Base-by-base conservation (phyloP, 2,329 filamentous ascomycete genomes). In the Diaporthe vaccinii region DNA sequence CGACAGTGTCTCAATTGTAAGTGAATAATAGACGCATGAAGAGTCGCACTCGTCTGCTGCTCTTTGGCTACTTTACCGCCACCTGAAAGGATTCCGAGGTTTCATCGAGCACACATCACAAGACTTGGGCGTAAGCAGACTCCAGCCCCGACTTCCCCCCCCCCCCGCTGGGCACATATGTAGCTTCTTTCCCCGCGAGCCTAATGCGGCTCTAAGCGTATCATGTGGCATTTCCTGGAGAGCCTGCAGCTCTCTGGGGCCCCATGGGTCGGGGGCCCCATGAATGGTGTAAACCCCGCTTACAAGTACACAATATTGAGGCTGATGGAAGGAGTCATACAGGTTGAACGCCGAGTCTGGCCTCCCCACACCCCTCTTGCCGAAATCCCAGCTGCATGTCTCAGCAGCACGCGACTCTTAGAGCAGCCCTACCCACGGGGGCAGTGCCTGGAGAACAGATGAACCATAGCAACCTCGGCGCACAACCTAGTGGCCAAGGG, bases 201-300 rank as follows among this genome's bases (percentile, higher is more conserved):
- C 65, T 68, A 68, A 68, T 68, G 65, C 65, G 34, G 12, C 22
- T 31, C 31, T 25, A 55, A 2, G 10, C 41, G 46, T 39, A 68
- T 68, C 65, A 68, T 68, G 65, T 51, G 65, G 46, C 14, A 15
- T 10, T 12, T 53, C 44, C 31, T 51, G 44, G 65, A 34, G 65
- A 68, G 65, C 31, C 22, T 68, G 65, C 65, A 68, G 44, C 22
- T 31, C 22, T 28, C 6, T n/a, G 46, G 65, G 65, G 65, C 62
- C 65, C 65, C 65, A 28, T 53, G 65, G 22, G 7, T 28, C 20
- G 46, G 65, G 28, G 46, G 4, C 46, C 65, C 46, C 31, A 4
- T 31, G 41, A 4, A 49, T 65, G 61, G 65, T 68, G 65, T 68
- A 46, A 39, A 68, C 65, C 65, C 65, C 65, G 65, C 65, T 34